phyloP scores from a whole-genome alignment of 2,329 filamentous ascomycete species.

The Diaporthe longicolla region DNA sequence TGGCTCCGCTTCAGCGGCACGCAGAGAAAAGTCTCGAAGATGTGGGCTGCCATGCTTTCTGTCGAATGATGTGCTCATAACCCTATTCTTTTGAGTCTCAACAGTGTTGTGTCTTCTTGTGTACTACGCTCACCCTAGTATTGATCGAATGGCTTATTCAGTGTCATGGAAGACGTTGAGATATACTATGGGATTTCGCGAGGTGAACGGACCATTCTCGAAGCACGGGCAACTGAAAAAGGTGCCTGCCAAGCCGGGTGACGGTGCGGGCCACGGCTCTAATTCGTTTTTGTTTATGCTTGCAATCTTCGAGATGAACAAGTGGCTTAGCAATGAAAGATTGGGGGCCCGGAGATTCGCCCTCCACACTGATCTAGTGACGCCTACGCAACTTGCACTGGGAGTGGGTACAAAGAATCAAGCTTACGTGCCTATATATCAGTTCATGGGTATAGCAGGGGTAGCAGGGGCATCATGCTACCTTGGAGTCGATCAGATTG shows the following conservation, averaged over 20 bases:
- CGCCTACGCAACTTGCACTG: not conserved
- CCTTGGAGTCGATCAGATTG: not conserved
- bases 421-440: conserved; percentile 22
- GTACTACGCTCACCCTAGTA: not conserved
- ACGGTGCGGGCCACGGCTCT: conserved; percentile 13
- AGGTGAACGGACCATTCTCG: not conserved
- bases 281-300: not conserved
- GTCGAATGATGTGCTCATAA: not conserved
- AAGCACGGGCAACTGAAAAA: not conserved
- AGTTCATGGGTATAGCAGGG: not conserved
- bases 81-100: not conserved
- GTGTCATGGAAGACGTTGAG: not conserved
- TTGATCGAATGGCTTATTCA: not conserved
- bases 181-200: not conserved
- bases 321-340: conserved; percentile 15
- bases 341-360: not conserved
- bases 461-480: not conserved
- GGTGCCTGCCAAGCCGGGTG: not conserved
- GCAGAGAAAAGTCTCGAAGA: not conserved
- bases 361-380: not conserved
- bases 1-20: conserved; percentile 2
- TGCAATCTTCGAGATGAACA: conserved; percentile 7
- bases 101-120: not conserved
- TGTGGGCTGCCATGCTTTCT: not conserved
- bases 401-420: not conserved